Evolutionary conservation across 208 protist species (phyloP).

Genomic region (Sergeia podlipaevii): DNA sequence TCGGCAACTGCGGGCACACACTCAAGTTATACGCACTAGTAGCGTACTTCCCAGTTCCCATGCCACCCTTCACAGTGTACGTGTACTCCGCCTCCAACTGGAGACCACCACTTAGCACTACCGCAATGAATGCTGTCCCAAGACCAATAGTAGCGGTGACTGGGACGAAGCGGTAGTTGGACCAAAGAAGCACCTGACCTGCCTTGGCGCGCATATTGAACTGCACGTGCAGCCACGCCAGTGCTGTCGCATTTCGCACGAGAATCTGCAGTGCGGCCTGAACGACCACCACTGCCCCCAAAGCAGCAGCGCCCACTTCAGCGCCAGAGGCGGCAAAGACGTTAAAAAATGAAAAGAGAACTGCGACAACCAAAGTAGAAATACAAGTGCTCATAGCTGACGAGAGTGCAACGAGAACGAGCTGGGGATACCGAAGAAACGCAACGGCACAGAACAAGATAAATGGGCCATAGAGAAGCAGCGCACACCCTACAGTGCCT

Average conservation of each 20-base stretch:
- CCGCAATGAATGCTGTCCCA: slow-evolving; percentile 39
- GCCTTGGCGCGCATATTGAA: slow-evolving; percentile 7
- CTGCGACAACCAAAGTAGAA: neutral
- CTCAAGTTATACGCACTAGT: slow-evolving; percentile 24
- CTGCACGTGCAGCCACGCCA: slow-evolving; percentile 29
- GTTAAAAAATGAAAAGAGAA: neutral
- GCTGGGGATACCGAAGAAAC: slow-evolving; percentile 3
- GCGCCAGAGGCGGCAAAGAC: neutral
- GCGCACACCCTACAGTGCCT: slow-evolving; percentile 2
- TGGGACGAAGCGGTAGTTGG: slow-evolving; percentile 31
- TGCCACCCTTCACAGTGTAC: slow-evolving; percentile 5
- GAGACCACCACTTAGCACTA: slow-evolving; percentile 27
- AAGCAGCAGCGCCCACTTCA: neutral
- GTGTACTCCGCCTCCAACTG: slow-evolving; percentile 36
- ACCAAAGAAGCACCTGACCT: slow-evolving; percentile 33
- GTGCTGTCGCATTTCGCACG: slow-evolving; percentile 18
- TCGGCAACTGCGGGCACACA: slow-evolving; percentile 46
- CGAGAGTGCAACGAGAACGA: slow-evolving; percentile 8
- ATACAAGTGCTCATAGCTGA: neutral
- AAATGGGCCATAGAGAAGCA: slow-evolving; percentile 13
- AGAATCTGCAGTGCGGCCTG: slow-evolving; percentile 17
- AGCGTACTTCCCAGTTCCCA: neutral
- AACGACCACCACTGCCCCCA: slow-evolving; percentile 17
- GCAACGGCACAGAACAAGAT: neutral
- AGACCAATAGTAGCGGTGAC: slow-evolving; percentile 43